A percentile compares a stretch with the other conserved stretches of the same genome.
These are phyloP conservation scores for Candida sanyaensis DNA, from an alignment of 1,139 yeast species.

Conservation along the genomic window DNA sequence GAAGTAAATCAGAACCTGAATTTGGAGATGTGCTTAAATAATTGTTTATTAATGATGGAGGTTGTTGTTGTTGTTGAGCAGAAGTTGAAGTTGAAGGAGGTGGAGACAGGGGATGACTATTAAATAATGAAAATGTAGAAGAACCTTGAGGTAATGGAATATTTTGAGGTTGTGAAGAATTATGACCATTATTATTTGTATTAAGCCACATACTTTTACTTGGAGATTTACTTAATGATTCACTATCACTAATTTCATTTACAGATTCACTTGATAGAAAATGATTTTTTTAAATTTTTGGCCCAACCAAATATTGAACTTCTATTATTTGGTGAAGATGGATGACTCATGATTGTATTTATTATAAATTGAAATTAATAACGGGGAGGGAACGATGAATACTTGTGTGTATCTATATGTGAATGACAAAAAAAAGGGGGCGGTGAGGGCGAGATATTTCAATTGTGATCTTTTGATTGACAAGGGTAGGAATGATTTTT, in stretches of 20 bases:
- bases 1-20: conserved; percentile 33
- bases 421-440: too few species aligned
- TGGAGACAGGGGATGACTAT: conserved; percentile 4
- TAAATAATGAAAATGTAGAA: neutral
- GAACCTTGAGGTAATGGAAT: conserved; percentile 3
- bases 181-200: neutral
- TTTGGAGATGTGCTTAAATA: conserved; percentile 12
- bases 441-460: too few species aligned
- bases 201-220: neutral
- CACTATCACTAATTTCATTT: conserved; percentile 36
- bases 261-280: conserved; percentile 42
- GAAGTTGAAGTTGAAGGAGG: neutral
- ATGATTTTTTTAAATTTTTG: conserved; percentile 43
- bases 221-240: conserved; percentile 1
- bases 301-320: conserved; percentile 51
- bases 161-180: conserved; percentile 2
- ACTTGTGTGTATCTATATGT: too few species aligned
- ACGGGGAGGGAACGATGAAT: neutral
- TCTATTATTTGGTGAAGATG: conserved; percentile 44
- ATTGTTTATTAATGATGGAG: conserved; percentile 12
- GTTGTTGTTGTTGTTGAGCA: conserved; percentile 11
- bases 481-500: too few species aligned
- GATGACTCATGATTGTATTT: conserved; percentile 35
- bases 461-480: too few species aligned
- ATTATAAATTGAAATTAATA: too few species aligned